Evolutionary conservation across 805 yeast genomes (phyloP).

Genomic region (Kluyveromyces siamensis): DNA sequence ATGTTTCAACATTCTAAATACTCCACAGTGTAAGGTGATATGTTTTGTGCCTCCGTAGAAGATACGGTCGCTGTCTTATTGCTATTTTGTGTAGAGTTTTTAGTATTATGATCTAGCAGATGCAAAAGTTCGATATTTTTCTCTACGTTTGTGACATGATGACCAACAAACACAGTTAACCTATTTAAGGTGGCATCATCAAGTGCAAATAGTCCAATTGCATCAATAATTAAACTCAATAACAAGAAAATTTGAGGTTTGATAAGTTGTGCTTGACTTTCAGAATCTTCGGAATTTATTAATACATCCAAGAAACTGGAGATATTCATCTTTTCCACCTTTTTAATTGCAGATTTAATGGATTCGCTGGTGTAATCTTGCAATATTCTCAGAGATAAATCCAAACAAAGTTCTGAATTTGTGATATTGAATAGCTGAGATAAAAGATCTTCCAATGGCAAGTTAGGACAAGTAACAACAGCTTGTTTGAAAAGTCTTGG

Average conservation of each 20-base stretch:
- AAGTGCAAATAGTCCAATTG: conserved; percentile 28
- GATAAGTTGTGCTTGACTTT: conserved; percentile 12
- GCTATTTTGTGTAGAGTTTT: conserved; percentile 3
- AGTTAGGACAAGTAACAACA: conserved; percentile 64
- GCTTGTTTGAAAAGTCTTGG: conserved; percentile 74
- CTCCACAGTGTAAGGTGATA: conserved; percentile 24
- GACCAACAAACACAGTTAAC: conserved; percentile 18
- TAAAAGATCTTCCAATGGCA: conserved; percentile 56
- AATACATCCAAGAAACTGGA: conserved; percentile 28
- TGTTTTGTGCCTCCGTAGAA: conserved; percentile 8
- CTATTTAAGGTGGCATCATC: conserved; percentile 19
- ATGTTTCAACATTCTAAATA: conserved; percentile 16
- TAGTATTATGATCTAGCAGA: conserved; percentile 15
- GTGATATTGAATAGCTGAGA: conserved; percentile 47
- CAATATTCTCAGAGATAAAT: conserved; percentile 54
- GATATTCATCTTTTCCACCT: conserved; percentile 24
- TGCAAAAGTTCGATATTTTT: conserved; percentile 24
- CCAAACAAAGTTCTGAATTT: conserved; percentile 58
- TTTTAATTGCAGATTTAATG: conserved; percentile 39
- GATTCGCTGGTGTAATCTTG: conserved; percentile 55
- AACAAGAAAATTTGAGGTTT: conserved; percentile 24
- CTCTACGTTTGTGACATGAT: conserved; percentile 20
- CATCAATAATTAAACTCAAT: conserved; percentile 25
- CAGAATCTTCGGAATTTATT: conserved; percentile 17
- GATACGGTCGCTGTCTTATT: background rate